Percentiles rank a stretch among this genome's conserved stretches.
Evolutionary conservation across 495 filamentous ascomycete species (phyloP).

Genomic region (Aspergillus kassunensis): DNA sequence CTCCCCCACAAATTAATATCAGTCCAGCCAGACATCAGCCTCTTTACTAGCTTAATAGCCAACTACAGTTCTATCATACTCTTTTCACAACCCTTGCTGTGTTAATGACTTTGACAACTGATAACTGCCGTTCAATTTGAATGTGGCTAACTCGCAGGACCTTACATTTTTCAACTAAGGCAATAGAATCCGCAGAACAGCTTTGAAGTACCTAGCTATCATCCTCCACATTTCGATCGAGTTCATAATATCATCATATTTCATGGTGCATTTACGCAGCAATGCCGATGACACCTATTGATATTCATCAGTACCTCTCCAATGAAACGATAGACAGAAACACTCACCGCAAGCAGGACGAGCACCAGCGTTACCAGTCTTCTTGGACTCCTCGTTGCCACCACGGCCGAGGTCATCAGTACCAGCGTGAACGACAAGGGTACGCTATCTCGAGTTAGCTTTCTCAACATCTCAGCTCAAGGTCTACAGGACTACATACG

Average conservation of each 20-base stretch:
- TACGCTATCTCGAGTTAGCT: slow-evolving; percentile 56
- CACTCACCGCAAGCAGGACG: slow-evolving; percentile 87
- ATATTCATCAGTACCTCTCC: neutral
- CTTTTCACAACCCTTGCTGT: neutral
- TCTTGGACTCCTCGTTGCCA: slow-evolving; percentile 86
- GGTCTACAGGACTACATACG: slow-evolving; percentile 52
- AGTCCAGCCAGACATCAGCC: neutral
- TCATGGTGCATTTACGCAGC: slow-evolving; percentile 42
- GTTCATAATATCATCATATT: slow-evolving; percentile 12
- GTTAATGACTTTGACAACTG: neutral
- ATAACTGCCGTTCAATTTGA: slow-evolving; percentile 4
- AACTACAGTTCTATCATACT: neutral
- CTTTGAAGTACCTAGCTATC: slow-evolving; percentile 7
- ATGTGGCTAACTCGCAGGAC: slow-evolving; percentile 8
- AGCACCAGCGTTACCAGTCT: slow-evolving; percentile 90
- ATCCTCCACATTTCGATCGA: slow-evolving; percentile 12
- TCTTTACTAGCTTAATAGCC: neutral
- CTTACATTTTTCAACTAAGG: slow-evolving; percentile 4
- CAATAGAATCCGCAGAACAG: slow-evolving; percentile 5
- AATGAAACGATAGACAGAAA: neutral
- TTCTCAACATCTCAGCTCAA: neutral
- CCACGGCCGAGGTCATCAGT: slow-evolving; percentile 95
- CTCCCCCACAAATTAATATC: slow-evolving; percentile 9
- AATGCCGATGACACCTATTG: slow-evolving; percentile 82
- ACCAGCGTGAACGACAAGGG: slow-evolving; percentile 88